phyloP scores from a whole-genome alignment of 306 rosid species.

The Prunus kanzakura region DNA sequence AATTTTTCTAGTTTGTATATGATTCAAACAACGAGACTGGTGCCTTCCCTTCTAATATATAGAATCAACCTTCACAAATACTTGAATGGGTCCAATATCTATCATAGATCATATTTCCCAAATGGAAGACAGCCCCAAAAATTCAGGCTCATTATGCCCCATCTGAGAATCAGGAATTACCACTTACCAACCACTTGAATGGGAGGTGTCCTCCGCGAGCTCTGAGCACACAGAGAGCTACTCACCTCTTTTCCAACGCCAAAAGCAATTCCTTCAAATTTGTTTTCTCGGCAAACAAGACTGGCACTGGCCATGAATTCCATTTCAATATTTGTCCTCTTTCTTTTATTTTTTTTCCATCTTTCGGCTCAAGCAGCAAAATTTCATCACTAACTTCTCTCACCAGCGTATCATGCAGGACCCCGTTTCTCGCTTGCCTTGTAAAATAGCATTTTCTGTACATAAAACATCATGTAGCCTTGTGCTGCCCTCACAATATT shows the following conservation, averaged over 20 bases:
- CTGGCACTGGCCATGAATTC: slow-evolving; percentile 38
- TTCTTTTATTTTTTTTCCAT: not conserved
- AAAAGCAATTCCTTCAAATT: slow-evolving; percentile 10
- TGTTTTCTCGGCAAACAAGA: slow-evolving; percentile 29
- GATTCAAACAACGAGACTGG: no score
- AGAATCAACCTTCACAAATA: not conserved
- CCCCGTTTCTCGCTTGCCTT: slow-evolving; percentile 70
- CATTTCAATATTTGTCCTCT: slow-evolving; percentile 1
- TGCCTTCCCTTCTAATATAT: no score
- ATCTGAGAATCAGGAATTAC: slow-evolving; percentile 34
- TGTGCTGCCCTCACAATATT: slow-evolving; percentile 87
- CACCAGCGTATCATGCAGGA: slow-evolving; percentile 35
- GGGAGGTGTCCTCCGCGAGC: slow-evolving; percentile 22
- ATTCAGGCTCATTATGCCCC: slow-evolving; percentile 51
- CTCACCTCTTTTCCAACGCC: slow-evolving; percentile 18
- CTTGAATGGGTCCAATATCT: slow-evolving; percentile 27
- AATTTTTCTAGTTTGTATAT: no score
- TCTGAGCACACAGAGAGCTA: slow-evolving; percentile 17
- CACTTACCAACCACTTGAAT: not conserved
- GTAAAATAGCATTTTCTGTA: slow-evolving; percentile 87
- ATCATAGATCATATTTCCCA: slow-evolving; percentile 26
- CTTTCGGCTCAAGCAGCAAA: not conserved
- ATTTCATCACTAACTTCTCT: not conserved
- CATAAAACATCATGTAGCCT: slow-evolving; percentile 94
- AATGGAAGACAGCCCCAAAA: slow-evolving; percentile 61